Base-by-base conservation (phyloP, 257 asterid species). In the Nicotiana tomentosiformis region DNA sequence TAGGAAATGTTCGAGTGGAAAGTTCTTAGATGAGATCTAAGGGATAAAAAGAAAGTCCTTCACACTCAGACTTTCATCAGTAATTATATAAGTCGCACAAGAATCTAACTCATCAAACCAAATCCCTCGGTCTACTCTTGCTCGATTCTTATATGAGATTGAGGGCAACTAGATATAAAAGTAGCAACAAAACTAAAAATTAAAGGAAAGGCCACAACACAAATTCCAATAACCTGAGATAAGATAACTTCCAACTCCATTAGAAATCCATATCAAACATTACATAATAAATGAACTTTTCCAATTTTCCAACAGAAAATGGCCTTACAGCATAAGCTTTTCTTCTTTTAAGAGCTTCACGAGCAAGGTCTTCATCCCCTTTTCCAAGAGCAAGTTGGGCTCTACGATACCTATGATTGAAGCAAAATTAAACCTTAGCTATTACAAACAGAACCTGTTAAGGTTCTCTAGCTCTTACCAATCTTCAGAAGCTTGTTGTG, bases 341-440 rank as follows among this genome's bases (percentile, higher is more conserved):
- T 84, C 97, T 90, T 84, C 99, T 94, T 87, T 94, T 93, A 30
- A 96, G 97, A 79, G 99, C 99, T 88, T 96, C 98, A 90, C 98
- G 98, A 82, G 99, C 98, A 90, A 96, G 99, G 77, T 96, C 98
- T 70, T 96, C 99, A 20, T 91, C 98, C 66, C 98, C 99, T 90
- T 94, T 96, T 70, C 88, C 95, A 77, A 96, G 93, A 83, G 99
- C 99, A 81, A 96, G 94, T 78, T 94, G 97, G 10, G 99, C 99
- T 91, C 93, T 92, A n/a, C 91, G 92, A 76, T 94, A 94, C 99
- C 99, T 96, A 87, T 78, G 85, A 86, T 85, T 66, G 56, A 81
- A 53, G 35, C 3, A 66, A 30, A 81, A 81, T 83, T 83, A 86
- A 78, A 30, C 72, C 84, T 81, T 37, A 78, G 78, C 70, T 77